Evolutionary conservation across 202 grass and related monocot genomes (phyloP).

Genomic region (Carex sylvatica): DNA sequence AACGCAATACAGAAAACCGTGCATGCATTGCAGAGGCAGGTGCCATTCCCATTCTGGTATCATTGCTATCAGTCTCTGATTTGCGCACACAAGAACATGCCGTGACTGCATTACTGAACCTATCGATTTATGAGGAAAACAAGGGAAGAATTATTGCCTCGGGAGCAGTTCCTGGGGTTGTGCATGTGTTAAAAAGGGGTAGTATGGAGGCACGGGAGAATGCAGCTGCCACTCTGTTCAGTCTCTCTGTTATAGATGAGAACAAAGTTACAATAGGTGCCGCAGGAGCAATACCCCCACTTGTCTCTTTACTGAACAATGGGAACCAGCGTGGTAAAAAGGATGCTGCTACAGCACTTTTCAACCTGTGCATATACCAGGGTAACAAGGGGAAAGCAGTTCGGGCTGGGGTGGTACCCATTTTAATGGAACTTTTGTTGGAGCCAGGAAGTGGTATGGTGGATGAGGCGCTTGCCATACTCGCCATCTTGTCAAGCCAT

Average conservation of each 20-base stretch:
- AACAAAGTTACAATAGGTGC: constrained; percentile 78
- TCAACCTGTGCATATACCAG: constrained; percentile 96
- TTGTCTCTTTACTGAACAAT: constrained; percentile 62
- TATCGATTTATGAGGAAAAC: constrained; percentile 92
- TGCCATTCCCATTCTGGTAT: constrained; percentile 87
- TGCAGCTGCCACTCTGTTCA: constrained; percentile 90
- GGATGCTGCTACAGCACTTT: constrained; percentile 78
- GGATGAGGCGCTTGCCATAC: constrained; percentile 82
- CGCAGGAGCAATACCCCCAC: constrained; percentile 83
- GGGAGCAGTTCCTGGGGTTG: constrained; percentile 74
- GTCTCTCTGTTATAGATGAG: constrained; percentile 86
- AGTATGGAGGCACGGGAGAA: constrained; percentile 95
- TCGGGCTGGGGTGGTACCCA: constrained; percentile 76
- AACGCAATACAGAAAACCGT: constrained; percentile 79
- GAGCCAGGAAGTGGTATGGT: constrained; percentile 60
- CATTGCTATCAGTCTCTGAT: constrained; percentile 62
- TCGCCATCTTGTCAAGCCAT: constrained; percentile 81
- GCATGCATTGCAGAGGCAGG: constrained; percentile 89
- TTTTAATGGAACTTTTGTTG: constrained; percentile 59
- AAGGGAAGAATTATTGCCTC: constrained; percentile 72
- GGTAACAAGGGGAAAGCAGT: constrained; percentile 95
- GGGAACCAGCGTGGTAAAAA: constrained; percentile 89
- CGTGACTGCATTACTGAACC: constrained; percentile 87
- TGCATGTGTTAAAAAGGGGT: constrained; percentile 84
- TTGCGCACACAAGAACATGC: constrained; percentile 73